Evolutionary conservation across 202 grass and related monocot genomes (phyloP).

Genomic region (Zoysia matrella): DNA sequence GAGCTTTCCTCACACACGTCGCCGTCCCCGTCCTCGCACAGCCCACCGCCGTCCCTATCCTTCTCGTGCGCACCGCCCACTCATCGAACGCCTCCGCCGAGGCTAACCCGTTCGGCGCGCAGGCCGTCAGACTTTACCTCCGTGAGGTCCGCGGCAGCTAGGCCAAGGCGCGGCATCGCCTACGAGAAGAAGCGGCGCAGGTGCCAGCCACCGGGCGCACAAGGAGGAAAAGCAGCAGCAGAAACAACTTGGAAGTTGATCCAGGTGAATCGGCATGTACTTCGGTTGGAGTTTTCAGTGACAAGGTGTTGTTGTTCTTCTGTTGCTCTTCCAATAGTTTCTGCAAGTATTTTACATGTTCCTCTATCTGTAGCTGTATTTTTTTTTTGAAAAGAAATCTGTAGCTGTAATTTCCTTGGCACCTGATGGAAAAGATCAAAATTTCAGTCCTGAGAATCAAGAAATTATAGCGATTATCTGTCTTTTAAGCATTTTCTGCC

Average conservation of each 20-base stretch:
- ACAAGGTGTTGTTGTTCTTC: constrained; percentile 53
- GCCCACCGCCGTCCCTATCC: too few species aligned
- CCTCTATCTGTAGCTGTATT: constrained; percentile 54
- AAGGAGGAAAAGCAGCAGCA: too few species aligned
- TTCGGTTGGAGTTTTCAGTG: constrained; percentile 43
- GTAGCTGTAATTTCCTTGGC: constrained; percentile 78
- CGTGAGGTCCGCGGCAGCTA: too few species aligned
- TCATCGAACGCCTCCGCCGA: too few species aligned
- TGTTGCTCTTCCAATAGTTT: constrained; percentile 85
- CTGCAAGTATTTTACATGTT: constrained; percentile 93
- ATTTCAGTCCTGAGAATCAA: not conserved
- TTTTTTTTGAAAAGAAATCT: too few species aligned
- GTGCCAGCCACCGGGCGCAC: too few species aligned
- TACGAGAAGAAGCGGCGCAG: constrained; percentile 88
- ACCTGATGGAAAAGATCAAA: constrained; percentile 49
- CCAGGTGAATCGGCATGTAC: constrained; percentile 27
- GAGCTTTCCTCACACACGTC: too few species aligned
- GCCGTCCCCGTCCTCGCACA: too few species aligned
- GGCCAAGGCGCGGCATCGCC: constrained; percentile 55
- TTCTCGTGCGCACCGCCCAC: too few species aligned
- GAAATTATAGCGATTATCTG: not conserved
- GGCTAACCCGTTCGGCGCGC: too few species aligned
- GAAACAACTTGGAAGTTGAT: not conserved
- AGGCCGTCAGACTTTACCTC: too few species aligned
- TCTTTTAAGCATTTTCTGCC: constrained; percentile 3